Conservation (phyloP, 2,329 filamentous ascomycete genomes). For the Penicillium verrucosum region DNA sequence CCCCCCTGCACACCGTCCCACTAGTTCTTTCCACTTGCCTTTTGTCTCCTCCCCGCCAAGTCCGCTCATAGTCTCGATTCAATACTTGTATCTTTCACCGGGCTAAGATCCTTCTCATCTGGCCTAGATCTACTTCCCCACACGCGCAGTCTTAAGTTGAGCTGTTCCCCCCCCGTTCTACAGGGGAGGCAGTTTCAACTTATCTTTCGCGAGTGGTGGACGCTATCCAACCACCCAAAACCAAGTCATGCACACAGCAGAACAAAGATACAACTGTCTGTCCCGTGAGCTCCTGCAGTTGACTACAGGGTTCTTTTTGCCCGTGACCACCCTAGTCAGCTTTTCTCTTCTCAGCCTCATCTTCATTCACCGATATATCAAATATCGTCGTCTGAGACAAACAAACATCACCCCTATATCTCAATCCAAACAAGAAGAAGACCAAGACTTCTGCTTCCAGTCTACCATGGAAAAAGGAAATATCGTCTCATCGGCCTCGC, state of each 20-base stretch:
- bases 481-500: neutral
- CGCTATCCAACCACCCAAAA: neutral
- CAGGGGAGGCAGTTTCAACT: slow-evolving; percentile 2
- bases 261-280: neutral
- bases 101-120: neutral
- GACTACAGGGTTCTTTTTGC: neutral
- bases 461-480: slow-evolving; percentile 16
- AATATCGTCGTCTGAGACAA: neutral
- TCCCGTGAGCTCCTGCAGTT: neutral
- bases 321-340: neutral
- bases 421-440: neutral
- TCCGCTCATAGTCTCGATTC: neutral
- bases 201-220: slow-evolving; percentile 1
- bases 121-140: neutral
- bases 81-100: neutral
- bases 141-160: slow-evolving; percentile 1
- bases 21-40: slow-evolving; percentile 2
- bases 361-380: neutral
- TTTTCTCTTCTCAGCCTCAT: slow-evolving; percentile 1
- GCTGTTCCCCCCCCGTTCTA: neutral
- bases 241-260: neutral
- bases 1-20: neutral
- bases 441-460: neutral
- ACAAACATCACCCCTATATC: neutral
- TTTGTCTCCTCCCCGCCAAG: neutral